A percentile compares a stretch with the other conserved stretches of the same genome.
Conservation (phyloP, 1,139 yeast species). For the Candida albicans region DNA sequence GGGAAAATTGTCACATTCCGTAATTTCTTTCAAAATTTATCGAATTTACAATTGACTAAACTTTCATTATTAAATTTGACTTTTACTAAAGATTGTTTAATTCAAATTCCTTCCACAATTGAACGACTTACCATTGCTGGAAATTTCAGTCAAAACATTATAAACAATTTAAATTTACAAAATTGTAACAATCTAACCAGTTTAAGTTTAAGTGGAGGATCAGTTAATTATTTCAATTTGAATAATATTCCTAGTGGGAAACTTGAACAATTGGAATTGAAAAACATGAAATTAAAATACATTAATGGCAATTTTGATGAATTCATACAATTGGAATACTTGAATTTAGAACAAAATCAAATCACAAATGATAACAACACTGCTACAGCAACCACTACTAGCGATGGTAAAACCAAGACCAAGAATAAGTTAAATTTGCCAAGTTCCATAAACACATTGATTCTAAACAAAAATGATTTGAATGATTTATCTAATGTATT, state of each 20-base stretch:
- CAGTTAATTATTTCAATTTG: constrained; percentile 6
- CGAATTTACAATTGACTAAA: constrained; percentile 1
- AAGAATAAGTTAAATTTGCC: constrained; percentile 5
- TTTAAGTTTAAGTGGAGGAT: constrained; percentile 8
- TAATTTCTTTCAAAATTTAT: constrained; percentile 8
- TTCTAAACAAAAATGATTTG: constrained; percentile 9
- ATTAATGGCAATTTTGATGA: constrained; percentile 8
- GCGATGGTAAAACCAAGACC: too few relatives aligned
- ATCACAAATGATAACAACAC: not conserved
- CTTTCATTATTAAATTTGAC: constrained; percentile 5
- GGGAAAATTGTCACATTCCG: constrained; percentile 4
- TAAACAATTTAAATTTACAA: constrained; percentile 3
- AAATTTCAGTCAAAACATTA: constrained; percentile 2
- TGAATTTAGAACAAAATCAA: constrained; percentile 12
- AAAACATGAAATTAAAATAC: constrained; percentile 8
- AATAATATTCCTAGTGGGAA: constrained; percentile 2
- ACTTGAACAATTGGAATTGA: constrained; percentile 8
- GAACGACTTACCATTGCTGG: constrained; percentile 7
- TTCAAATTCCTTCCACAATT: constrained; percentile 3
- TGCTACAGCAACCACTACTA: not conserved
- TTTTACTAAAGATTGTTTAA: not conserved
- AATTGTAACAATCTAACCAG: constrained; percentile 2
- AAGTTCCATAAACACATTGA: constrained; percentile 6
- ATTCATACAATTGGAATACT: constrained; percentile 4
- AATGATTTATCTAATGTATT: constrained; percentile 9